Base-by-base conservation (phyloP, 768 basidiomycete species). In the Termitomyces sp. region DNA sequence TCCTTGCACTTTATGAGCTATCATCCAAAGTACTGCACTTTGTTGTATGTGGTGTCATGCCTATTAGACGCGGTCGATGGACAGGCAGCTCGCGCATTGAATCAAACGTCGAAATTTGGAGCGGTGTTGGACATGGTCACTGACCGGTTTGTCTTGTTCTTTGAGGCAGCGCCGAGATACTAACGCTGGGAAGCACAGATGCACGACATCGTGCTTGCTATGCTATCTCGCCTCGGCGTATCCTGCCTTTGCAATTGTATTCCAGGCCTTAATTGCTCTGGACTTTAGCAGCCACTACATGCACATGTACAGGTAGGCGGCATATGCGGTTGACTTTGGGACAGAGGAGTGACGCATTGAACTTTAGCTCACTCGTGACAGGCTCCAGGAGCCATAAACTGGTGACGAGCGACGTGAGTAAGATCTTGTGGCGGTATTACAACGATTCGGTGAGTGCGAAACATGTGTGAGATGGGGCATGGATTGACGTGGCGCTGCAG, bases 111-210 rank as follows among this genome's bases (percentile, higher is more conserved):
- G 58, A 96, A 96, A 77, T 98, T 98, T 75, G 97, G 97, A 24
- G 95, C 94, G 3, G 96, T 98, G 48, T 77, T 99, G 68, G 97
- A 99, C 75, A 99, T 99, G 97, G 96, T 99, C 45, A 98, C 97
- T 7, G 97, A 99, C 74, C 80, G 96, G 95, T 96, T 65, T 65
- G 88, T 54, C 48, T 4, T 6, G 72, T 63, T 20, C 11, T 15
- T n/a, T 57, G 4, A 8, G 13, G 39, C 22, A 32, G 33, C 46
- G n/a, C 11, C 35, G 35, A 44, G 51, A 51, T 40, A 15, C 60
- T 39, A 48, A 56, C 46, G 55, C 11, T 63, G 54, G 55, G 36
- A 36, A 55, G 58, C 45, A 48, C 69, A 97, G 96, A 69, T 98
- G 97, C 79, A 96, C 97, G 38, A 98, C 97, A 1, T 90, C 95